phyloP scores from a whole-genome alignment of 805 yeast genomes.

The Cyberlindnera veronae region DNA sequence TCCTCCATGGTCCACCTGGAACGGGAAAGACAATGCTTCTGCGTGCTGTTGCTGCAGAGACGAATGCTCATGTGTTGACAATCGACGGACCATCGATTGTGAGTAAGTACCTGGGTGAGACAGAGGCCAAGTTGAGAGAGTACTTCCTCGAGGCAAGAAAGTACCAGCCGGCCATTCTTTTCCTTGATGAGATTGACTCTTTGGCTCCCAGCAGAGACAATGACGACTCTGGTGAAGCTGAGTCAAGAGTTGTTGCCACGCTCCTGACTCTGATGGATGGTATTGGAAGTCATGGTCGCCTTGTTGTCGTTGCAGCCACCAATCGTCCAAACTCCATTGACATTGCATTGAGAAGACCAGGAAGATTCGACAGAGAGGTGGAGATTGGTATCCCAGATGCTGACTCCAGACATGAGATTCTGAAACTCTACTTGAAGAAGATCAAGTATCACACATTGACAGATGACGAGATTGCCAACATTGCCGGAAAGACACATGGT shows the following conservation, averaged over 20 bases:
- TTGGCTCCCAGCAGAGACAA: constrained; percentile 78
- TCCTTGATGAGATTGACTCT: constrained; percentile 93
- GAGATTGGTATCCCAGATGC: constrained; percentile 92
- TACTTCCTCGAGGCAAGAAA: constrained; percentile 80
- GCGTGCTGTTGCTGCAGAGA: constrained; percentile 74
- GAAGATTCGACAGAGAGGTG: constrained; percentile 84
- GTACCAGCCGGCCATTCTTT: constrained; percentile 83
- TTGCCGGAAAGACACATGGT: constrained; percentile 87
- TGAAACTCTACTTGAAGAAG: constrained; percentile 54
- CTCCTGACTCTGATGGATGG: constrained; percentile 79
- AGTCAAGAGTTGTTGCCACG: constrained; percentile 87
- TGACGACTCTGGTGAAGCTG: constrained; percentile 90
- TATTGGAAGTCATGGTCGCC: constrained; percentile 58
- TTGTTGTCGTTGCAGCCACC: constrained; percentile 72
- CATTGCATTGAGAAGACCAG: constrained; percentile 77
- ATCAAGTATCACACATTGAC: constrained; percentile 50
- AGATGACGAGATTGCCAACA: constrained; percentile 49
- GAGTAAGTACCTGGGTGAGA: constrained; percentile 90
- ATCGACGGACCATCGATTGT: constrained; percentile 91
- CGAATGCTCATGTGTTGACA: constrained; percentile 77
- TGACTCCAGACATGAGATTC: constrained; percentile 70
- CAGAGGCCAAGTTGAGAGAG: constrained; percentile 80
- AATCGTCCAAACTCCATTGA: constrained; percentile 68
- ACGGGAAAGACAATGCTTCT: constrained; percentile 93
- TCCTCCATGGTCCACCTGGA: constrained; percentile 95